phyloP scores from a whole-genome alignment of 2,329 filamentous ascomycete genomes.

The Pseudogymnoascus verrucosus region DNA sequence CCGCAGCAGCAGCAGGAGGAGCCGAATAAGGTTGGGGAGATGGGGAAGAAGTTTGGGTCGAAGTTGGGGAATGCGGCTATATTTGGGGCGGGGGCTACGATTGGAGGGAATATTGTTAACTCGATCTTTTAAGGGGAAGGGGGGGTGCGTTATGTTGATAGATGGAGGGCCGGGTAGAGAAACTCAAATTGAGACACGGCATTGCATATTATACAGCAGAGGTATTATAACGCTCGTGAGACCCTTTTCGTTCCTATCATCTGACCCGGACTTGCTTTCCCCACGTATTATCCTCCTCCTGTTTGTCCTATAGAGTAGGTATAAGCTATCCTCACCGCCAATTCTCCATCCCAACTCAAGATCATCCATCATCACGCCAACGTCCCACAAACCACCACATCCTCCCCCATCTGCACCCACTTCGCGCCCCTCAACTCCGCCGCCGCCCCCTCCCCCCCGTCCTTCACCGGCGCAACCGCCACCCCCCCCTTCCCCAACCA shows the following conservation, averaged over 20 bases:
- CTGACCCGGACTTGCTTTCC: not conserved
- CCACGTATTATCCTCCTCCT: not conserved
- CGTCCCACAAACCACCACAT: not conserved
- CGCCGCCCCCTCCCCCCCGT: not conserved
- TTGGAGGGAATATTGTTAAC: slow-evolving; percentile 85
- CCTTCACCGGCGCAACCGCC: slow-evolving; percentile 54
- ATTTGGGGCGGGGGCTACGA: slow-evolving; percentile 86
- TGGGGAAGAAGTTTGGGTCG: slow-evolving; percentile 93
- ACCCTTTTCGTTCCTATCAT: not conserved
- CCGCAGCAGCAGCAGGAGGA: slow-evolving; percentile 34
- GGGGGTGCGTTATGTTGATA: not conserved
- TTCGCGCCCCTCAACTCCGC: not conserved
- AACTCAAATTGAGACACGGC: not conserved
- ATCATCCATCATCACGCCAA: not conserved
- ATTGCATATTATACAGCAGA: not conserved
- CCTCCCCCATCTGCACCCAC: not conserved
- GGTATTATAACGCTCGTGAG: not conserved
- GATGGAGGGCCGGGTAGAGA: not conserved
- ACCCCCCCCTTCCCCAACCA: slow-evolving; percentile 77
- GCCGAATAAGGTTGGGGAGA: slow-evolving; percentile 44
- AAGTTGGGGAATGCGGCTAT: slow-evolving; percentile 80
- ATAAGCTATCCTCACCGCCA: not conserved
- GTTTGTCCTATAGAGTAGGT: not conserved
- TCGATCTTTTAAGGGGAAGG: slow-evolving; percentile 61
- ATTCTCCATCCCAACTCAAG: not conserved